Percentiles rank a stretch among this genome's conserved stretches.
Conservation (phyloP, 2,329 filamentous ascomycete species). For the Gnomoniopsis smithogilvyi region DNA sequence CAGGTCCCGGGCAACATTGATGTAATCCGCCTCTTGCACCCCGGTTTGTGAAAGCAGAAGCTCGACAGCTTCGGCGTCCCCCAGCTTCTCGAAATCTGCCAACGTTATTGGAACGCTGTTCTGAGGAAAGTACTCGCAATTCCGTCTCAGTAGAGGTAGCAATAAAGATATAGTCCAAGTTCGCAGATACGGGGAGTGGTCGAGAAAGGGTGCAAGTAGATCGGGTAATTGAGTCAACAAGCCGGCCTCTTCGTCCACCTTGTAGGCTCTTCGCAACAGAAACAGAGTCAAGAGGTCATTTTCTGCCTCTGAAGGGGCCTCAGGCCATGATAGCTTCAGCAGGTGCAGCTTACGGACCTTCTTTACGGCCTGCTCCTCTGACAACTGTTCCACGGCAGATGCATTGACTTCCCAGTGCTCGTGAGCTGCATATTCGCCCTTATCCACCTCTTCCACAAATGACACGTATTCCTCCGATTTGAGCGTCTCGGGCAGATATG, state of each 20-base stretch:
- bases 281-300: constrained; percentile 60
- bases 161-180: constrained; percentile 68
- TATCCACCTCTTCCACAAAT: constrained; percentile 57
- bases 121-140: constrained; percentile 66
- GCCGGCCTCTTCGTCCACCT: constrained; percentile 70
- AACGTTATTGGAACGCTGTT: constrained; percentile 49
- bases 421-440: constrained; percentile 40
- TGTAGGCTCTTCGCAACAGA: constrained; percentile 63
- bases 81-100: constrained; percentile 59
- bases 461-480: constrained; percentile 60
- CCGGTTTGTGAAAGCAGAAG: constrained; percentile 59
- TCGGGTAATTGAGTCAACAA: constrained; percentile 64
- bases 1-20: constrained; percentile 59
- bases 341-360: constrained; percentile 62
- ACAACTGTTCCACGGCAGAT: constrained; percentile 53
- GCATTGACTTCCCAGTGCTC: constrained; percentile 48
- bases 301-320: constrained; percentile 43
- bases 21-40: constrained; percentile 33
- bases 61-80: constrained; percentile 56
- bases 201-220: constrained; percentile 67
- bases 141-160: constrained; percentile 65
- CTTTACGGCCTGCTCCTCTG: constrained; percentile 61
- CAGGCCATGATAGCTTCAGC: constrained; percentile 50
- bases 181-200: constrained; percentile 56
- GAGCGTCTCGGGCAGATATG: constrained; percentile 70